Evolutionary conservation across 1,139 yeast species (phyloP).

Genomic region (Geotrichum australiense): DNA sequence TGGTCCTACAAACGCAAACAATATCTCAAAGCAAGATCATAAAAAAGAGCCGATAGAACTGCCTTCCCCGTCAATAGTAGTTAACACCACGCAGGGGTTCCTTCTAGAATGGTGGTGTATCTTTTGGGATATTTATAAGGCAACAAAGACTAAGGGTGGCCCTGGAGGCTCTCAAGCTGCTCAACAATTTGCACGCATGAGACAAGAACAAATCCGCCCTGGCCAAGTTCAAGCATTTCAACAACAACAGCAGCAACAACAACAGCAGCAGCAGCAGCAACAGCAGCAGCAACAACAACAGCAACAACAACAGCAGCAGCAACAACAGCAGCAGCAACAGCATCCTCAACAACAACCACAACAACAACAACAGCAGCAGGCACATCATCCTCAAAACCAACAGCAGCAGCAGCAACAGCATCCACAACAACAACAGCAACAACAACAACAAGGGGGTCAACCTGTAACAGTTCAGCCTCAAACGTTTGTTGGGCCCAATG

Average conservation of each 20-base stretch:
- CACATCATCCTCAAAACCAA: constrained; percentile 23
- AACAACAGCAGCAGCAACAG: constrained; percentile 20
- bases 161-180: constrained; percentile 49
- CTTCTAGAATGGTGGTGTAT: constrained; percentile 94
- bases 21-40: constrained; percentile 2
- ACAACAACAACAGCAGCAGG: constrained; percentile 20
- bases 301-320: constrained; percentile 18
- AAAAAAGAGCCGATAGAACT: constrained; percentile 11
- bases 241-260: constrained; percentile 20
- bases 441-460: constrained; percentile 18
- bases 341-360: constrained; percentile 20
- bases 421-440: constrained; percentile 22
- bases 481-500: constrained; percentile 17
- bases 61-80: constrained; percentile 25
- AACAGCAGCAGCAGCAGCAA: constrained; percentile 6
- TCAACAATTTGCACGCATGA: constrained; percentile 57
- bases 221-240: constrained; percentile 27
- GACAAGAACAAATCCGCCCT: constrained; percentile 43
- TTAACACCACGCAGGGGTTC: constrained; percentile 77
- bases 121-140: constrained; percentile 90
- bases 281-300: constrained; percentile 6
- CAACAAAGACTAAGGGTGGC: constrained; percentile 53
- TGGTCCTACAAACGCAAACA: constrained; percentile 1
- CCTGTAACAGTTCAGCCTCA: constrained; percentile 15
- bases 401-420: constrained; percentile 24